A percentile compares a stretch with the other conserved stretches of the same genome.
Conservation (phyloP, 2,329 filamentous ascomycete genomes). For the Alternaria panax region DNA sequence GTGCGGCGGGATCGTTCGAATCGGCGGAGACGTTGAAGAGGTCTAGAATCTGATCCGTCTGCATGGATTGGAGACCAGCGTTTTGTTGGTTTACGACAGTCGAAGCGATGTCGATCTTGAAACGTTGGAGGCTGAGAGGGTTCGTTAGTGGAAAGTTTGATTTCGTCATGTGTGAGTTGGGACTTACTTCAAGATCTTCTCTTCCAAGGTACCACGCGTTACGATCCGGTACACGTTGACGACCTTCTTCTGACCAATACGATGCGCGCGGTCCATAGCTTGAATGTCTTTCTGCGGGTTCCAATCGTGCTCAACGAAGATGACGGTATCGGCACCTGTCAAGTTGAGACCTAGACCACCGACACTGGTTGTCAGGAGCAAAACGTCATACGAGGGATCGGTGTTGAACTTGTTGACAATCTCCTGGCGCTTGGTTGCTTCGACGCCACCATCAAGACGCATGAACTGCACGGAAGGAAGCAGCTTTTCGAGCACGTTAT, state of each 20-base stretch:
- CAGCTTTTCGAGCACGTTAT: constrained; percentile 86
- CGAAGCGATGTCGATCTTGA: constrained; percentile 98
- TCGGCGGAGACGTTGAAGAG: constrained; percentile 78
- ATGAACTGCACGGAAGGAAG: constrained; percentile 93
- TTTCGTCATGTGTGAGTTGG: not conserved
- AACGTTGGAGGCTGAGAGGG: constrained; percentile 80
- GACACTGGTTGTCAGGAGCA: constrained; percentile 92
- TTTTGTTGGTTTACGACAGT: constrained; percentile 99
- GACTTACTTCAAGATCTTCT: constrained; percentile 88
- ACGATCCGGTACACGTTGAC: constrained; percentile 98
- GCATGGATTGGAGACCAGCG: constrained; percentile 91
- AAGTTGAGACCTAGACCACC: constrained; percentile 94
- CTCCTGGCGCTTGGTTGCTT: constrained; percentile 91
- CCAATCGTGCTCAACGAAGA: constrained; percentile 99
- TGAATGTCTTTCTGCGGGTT: constrained; percentile 99
- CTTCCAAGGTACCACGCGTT: constrained; percentile 92
- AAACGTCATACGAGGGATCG: constrained; percentile 93
- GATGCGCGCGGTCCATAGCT: constrained; percentile 97
- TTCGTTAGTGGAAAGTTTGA: constrained; percentile 14
- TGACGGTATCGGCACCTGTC: constrained; percentile 96
- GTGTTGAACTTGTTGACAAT: constrained; percentile 99
- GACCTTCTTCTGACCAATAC: constrained; percentile 99
- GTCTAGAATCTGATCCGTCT: constrained; percentile 97
- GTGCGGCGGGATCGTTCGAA: constrained; percentile 64
- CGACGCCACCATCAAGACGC: constrained; percentile 91